Evolutionary conservation across 176 grass and related monocot species (phyloP), one percentile per base, ranked within the genome.

Genomic region (Avena eriantha): DNA sequence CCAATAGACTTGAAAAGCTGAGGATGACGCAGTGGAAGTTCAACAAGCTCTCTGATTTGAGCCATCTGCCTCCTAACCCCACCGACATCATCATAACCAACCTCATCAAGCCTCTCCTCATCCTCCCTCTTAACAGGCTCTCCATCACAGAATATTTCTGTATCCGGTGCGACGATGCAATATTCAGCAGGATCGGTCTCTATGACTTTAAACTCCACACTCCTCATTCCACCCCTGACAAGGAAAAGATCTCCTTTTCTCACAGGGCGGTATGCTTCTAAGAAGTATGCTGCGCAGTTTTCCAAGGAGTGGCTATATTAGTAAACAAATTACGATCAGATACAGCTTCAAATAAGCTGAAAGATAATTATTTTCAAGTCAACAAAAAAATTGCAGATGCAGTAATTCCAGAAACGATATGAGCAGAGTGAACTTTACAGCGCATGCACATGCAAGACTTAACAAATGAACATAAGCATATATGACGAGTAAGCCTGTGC

Each of bases 61-160:
- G 95, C 95, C 92, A 97, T 94, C 55, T 94, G 95, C 87, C 94
- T 97, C 45, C 95, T 77, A 16, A 97, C 92, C 43, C 95, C 95
- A 33, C 95, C 95, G 14, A 97, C 95, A 87, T 97, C 95, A 19
- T 97, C 95, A 49, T 97, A 97, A 14, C 95, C 95, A 48, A 94
- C 90, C 0, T 92, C 95, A 78, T 97, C 92, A 1, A 97, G 92
- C 45, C 90, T 88, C 51, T 97, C 95, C 84, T 97, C 95, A 29
- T 97, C 92, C 81, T 97, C 95, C 79, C 95, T 93, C 68, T 97
- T 97, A 59, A 97, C 54, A 80, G 95, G 95, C 68, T 97, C 95
- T 55, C 95, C 95, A n/a, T 94, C 90, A 48, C 92, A 97, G 84
- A 97, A 97, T 73, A 97, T 91, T 81, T 97, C 95, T 2, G 95